phyloP scores from a whole-genome alignment of 352 stramenopile species.

The Phytophthora vignae region DNA sequence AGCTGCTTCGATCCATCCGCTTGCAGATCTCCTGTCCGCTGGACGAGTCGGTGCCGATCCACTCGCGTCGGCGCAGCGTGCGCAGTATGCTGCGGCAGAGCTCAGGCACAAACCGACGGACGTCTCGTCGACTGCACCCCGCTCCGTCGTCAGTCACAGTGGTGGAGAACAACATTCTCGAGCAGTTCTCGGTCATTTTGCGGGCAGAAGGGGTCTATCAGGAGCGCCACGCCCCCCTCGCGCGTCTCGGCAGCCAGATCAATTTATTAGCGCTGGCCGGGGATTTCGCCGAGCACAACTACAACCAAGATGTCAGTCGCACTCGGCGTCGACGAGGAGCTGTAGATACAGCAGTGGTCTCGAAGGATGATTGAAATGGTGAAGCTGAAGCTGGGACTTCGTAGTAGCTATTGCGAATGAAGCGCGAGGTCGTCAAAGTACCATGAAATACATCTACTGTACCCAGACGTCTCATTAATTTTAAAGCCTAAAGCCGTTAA shows the following conservation, averaged over 20 bases:
- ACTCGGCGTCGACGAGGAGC: slow-evolving; percentile 22
- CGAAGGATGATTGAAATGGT: neutral
- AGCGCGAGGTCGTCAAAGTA: no score
- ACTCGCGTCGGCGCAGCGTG: slow-evolving; percentile 37
- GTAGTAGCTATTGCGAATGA: neutral
- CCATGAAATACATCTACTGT: no score
- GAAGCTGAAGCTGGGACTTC: no score
- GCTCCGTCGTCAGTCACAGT: slow-evolving; percentile 46
- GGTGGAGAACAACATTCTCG: slow-evolving; percentile 70
- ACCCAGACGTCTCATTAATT: no score
- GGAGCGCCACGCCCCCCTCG: slow-evolving; percentile 58
- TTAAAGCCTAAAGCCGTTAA: no score
- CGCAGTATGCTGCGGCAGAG: slow-evolving; percentile 14
- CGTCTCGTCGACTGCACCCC: slow-evolving; percentile 50
- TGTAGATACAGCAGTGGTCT: slow-evolving; percentile 22
- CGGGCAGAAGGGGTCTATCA: slow-evolving; percentile 68
- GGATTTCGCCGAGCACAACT: slow-evolving; percentile 29
- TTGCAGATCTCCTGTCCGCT: slow-evolving; percentile 70
- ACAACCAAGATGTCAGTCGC: slow-evolving; percentile 32
- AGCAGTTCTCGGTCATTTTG: slow-evolving; percentile 69
- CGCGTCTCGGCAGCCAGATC: slow-evolving; percentile 64
- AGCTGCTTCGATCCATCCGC: slow-evolving; percentile 65
- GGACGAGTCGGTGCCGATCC: slow-evolving; percentile 57
- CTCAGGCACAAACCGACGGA: slow-evolving; percentile 1
- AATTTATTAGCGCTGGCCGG: slow-evolving; percentile 50